These are phyloP conservation scores for Dryadomyces quercus-mongolicae DNA, from an alignment of 2,329 filamentous ascomycete species.

Conservation along the genomic window DNA sequence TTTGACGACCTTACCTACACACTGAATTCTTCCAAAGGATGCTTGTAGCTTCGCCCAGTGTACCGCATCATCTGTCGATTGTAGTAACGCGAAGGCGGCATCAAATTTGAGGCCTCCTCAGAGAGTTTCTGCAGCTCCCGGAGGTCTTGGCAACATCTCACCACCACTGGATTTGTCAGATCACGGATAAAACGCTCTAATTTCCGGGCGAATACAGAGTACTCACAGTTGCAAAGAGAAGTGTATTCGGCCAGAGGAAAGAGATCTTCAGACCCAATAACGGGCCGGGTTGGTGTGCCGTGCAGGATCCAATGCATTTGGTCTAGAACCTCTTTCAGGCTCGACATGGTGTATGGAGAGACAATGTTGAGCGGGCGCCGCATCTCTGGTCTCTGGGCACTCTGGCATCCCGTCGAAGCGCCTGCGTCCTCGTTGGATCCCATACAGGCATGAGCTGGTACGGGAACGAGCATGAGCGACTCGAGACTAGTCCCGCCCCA, in stretches of 20 bases:
- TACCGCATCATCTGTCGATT: neutral
- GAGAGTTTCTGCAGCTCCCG: neutral
- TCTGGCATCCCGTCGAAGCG: neutral
- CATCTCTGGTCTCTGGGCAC: neutral
- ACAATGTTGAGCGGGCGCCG: neutral
- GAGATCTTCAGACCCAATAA: neutral
- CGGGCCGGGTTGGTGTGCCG: neutral
- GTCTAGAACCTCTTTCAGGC: neutral
- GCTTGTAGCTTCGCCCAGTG: neutral
- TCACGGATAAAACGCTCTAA: neutral
- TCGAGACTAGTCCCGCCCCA: neutral
- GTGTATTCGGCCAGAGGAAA: neutral
- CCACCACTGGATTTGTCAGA: neutral
- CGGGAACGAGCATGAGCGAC: neutral
- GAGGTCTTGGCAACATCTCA: neutral
- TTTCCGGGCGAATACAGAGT: neutral
- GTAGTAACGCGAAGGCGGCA: neutral
- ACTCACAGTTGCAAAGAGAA: neutral
- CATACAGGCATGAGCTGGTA: neutral
- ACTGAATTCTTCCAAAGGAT: neutral
- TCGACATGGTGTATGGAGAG: neutral
- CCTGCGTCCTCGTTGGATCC: neutral
- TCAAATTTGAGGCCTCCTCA: too few relatives aligned
- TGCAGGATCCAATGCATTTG: neutral
- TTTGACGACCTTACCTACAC: neutral